Evolutionary conservation across 2,329 filamentous ascomycete species (phyloP).

Genomic region (Aspergillus spinulosporus): DNA sequence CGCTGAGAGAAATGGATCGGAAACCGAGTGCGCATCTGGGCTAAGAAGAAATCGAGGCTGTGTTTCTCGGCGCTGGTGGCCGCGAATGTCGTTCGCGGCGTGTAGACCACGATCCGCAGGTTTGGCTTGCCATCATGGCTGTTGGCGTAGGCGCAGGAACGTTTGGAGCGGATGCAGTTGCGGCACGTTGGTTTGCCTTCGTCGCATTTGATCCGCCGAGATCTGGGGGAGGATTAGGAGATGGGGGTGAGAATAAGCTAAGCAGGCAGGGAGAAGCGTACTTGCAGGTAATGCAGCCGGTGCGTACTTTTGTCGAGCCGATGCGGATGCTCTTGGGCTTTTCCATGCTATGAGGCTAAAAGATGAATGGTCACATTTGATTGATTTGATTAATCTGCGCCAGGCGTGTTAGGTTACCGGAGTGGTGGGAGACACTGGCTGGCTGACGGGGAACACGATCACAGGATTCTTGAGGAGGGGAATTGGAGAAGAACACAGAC

Average conservation of each 20-base stretch:
- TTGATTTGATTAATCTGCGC: not conserved
- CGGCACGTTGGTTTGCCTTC: constrained; percentile 13
- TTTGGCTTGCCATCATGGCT: not conserved
- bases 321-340: not conserved
- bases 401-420: too few species aligned
- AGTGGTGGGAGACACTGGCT: not conserved
- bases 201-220: constrained; percentile 17
- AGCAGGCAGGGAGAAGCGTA: not conserved
- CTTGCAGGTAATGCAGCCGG: constrained; percentile 16
- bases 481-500: not conserved
- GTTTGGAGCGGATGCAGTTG: constrained; percentile 12
- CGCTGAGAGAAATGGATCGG: constrained; percentile 2
- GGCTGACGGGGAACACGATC: not conserved
- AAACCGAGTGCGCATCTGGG: constrained; percentile 5
- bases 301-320: constrained; percentile 13
- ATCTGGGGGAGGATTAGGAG: not conserved
- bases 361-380: not conserved
- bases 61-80: constrained; percentile 5
- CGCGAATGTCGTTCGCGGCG: not conserved
- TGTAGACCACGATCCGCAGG: constrained; percentile 8
- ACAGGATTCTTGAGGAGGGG: too few species aligned
- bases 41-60: constrained; percentile 7
- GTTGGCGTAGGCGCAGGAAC: constrained; percentile 1
- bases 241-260: too few species aligned
- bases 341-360: not conserved